phyloP scores from a whole-genome alignment of 2,329 filamentous ascomycete genomes.

The Rosellinia necatrix region DNA sequence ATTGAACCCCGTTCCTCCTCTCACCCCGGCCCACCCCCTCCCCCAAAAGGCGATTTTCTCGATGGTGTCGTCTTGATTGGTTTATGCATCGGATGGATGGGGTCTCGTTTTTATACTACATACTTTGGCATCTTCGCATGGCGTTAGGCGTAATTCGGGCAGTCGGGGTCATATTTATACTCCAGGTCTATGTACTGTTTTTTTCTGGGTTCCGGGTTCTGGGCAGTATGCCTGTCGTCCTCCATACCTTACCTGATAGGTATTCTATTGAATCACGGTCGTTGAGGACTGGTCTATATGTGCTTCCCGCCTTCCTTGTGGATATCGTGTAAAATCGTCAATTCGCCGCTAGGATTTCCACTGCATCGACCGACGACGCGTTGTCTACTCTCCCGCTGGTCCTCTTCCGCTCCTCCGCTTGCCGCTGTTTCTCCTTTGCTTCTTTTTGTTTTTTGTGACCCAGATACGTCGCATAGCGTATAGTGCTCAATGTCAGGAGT shows the following conservation, averaged over 20 bases:
- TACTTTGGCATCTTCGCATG: slow-evolving; percentile 21
- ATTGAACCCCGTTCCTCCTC: not conserved
- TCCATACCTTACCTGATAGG: slow-evolving; percentile 4
- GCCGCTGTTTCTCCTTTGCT: slow-evolving; percentile 48
- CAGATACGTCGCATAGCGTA: slow-evolving; percentile 64
- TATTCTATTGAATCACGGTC: not conserved
- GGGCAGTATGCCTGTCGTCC: not conserved
- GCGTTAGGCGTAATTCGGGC: slow-evolving; percentile 23
- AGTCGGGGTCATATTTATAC: slow-evolving; percentile 24
- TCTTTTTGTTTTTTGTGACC: slow-evolving; percentile 55
- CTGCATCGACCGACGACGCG: slow-evolving; percentile 55
- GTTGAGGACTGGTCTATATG: slow-evolving; percentile 10
- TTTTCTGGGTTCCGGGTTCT: not conserved
- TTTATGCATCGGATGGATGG: not conserved
- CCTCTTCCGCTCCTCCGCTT: slow-evolving; percentile 49
- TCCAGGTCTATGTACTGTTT: not conserved
- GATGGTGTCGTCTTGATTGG: not conserved
- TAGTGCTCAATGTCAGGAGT: slow-evolving; percentile 61
- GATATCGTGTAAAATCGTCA: slow-evolving; percentile 42
- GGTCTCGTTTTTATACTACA: not conserved
- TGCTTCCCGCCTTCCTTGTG: slow-evolving; percentile 25
- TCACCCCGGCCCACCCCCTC: too few relatives aligned
- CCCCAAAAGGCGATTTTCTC: too few relatives aligned
- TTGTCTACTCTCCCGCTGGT: slow-evolving; percentile 53
- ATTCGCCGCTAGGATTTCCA: slow-evolving; percentile 62